Percentiles rank a stretch among this genome's conserved stretches.
phyloP scores from a whole-genome alignment of 1,284 basidiomycete genomes.

The Baeospora myosura region DNA sequence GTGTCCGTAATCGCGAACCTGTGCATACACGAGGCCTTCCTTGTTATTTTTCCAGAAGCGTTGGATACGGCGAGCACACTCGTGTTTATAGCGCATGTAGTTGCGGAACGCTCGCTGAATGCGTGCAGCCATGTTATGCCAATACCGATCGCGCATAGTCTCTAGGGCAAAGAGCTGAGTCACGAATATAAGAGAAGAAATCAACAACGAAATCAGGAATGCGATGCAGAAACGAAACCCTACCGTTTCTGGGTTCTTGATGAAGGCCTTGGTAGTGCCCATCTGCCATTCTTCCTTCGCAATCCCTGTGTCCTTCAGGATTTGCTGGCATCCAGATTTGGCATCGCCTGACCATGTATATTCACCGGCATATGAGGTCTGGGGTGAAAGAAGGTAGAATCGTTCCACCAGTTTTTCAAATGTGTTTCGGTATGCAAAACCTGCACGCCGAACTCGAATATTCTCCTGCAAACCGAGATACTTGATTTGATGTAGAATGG shows the following conservation, averaged over 20 bases:
- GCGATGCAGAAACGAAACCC: conserved; percentile 17
- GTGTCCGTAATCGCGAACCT: conserved; percentile 91
- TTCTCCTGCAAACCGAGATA: conserved; percentile 99
- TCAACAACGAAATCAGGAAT: conserved; percentile 1
- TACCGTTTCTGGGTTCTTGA: conserved; percentile 98
- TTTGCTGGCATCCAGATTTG: conserved; percentile 88
- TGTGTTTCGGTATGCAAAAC: conserved; percentile 95
- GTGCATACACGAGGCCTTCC: conserved; percentile 82
- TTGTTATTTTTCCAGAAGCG: conserved; percentile 99
- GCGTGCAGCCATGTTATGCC: conserved; percentile 98
- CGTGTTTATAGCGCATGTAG: conserved; percentile 91
- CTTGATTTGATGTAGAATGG: conserved; percentile 97
- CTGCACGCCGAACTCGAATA: conserved; percentile 92
- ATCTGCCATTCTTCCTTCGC: conserved; percentile 98
- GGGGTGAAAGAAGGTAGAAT: conserved; percentile 92
- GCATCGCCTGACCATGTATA: conserved; percentile 95
- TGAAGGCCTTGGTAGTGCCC: conserved; percentile 98
- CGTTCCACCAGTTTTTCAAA: conserved; percentile 99
- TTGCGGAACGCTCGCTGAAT: conserved; percentile 97
- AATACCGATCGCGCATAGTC: conserved; percentile 98
- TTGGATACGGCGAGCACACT: conserved; percentile 93
- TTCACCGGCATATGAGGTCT: conserved; percentile 96
- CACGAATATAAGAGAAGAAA: no score
- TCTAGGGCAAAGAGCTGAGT: conserved; percentile 90
- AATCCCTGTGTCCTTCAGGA: conserved; percentile 92